A percentile compares a stretch with the other conserved stretches of the same genome.
Conservation (phyloP, 2,329 filamentous ascomycete species). For the Arthrobotrys sphaeroides region DNA sequence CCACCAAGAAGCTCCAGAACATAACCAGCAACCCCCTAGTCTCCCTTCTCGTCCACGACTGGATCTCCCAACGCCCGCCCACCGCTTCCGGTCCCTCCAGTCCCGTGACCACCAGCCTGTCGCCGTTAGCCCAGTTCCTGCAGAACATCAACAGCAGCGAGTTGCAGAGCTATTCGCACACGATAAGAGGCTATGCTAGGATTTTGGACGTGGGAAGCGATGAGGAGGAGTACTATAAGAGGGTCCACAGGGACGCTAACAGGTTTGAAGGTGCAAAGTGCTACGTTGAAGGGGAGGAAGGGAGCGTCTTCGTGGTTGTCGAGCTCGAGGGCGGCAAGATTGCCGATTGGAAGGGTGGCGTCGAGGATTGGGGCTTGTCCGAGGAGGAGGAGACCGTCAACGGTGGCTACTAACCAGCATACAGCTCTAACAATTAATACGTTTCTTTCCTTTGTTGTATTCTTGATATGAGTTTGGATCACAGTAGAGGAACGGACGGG, state of each 20-base stretch:
- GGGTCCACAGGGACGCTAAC: conserved; percentile 88
- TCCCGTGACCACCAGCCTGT: conserved; percentile 69
- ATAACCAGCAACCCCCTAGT: conserved; percentile 85
- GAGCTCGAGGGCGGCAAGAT: conserved; percentile 59
- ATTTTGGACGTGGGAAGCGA: conserved; percentile 77
- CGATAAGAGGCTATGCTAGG: conserved; percentile 86
- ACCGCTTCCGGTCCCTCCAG: conserved; percentile 65
- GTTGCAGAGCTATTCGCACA: conserved; percentile 87
- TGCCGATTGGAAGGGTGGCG: conserved; percentile 46
- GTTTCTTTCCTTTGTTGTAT: no score
- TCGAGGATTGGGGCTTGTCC: conserved; percentile 37
- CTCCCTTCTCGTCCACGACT: conserved; percentile 95
- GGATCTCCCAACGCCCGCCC: conserved; percentile 91
- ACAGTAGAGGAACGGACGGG: no score
- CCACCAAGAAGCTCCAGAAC: conserved; percentile 82
- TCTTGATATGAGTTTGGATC: no score
- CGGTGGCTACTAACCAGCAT: not conserved
- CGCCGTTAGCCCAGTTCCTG: conserved; percentile 84
- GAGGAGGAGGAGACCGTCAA: conserved; percentile 24
- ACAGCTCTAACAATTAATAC: not conserved
- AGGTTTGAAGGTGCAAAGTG: conserved; percentile 77
- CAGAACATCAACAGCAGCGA: conserved; percentile 91
- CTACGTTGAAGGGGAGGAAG: conserved; percentile 82
- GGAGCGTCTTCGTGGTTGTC: conserved; percentile 84
- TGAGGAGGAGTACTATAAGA: conserved; percentile 84